Base-by-base conservation (phyloP, 2,329 filamentous ascomycete species). In the Trichoderma atrobrunneum region DNA sequence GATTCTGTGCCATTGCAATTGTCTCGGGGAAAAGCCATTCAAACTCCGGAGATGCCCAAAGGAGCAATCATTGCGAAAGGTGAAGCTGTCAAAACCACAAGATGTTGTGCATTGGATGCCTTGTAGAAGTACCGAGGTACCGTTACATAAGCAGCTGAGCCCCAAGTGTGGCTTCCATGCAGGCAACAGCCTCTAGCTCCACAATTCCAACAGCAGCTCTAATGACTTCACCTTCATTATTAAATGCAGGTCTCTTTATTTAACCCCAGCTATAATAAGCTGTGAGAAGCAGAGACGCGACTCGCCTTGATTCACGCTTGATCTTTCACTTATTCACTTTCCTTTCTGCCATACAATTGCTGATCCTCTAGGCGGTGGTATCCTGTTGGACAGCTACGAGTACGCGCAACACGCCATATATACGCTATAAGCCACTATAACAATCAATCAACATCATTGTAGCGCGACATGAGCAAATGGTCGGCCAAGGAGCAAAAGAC, bases 381-480 rank as follows among this genome's bases (percentile, higher is more conserved):
- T 2, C 8, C 2, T 43, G 26, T 12, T 34, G 5, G 1, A 34
- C 36, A 11, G 18, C 30, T 10, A n/a, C 21, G 21, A 30, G 18
- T 10, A n/a, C 21, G 21, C 57, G 18, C 30, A 34, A 21, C 16
- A 21, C 14, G 48, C 48, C 10, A 6, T 14, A 24, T 24, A 7
- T 43, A n/a, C 8, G 39, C 39, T 36, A 16, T 36, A 16, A 36
- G 34, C 34, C 48, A 12, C 48, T 24, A 54, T 54, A 54, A 14
- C 26, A 18, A 43, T 43, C 2, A 7, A 43, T 32, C 39, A 43
- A 8, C 4, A 1, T 18, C n/a, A 30, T 21, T 11, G 7, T n/a
- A 10, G 36, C 67, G 59, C 66, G 65, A 43, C 48, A 74, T 75
- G 39, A 74, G 63, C 62, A 67, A 64, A 39, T 64, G 66, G 51